A percentile compares a stretch with the other conserved stretches of the same genome.
These are phyloP conservation scores for Coniella lustricola DNA, from an alignment of 2,329 filamentous ascomycete genomes.

Conservation along the genomic window DNA sequence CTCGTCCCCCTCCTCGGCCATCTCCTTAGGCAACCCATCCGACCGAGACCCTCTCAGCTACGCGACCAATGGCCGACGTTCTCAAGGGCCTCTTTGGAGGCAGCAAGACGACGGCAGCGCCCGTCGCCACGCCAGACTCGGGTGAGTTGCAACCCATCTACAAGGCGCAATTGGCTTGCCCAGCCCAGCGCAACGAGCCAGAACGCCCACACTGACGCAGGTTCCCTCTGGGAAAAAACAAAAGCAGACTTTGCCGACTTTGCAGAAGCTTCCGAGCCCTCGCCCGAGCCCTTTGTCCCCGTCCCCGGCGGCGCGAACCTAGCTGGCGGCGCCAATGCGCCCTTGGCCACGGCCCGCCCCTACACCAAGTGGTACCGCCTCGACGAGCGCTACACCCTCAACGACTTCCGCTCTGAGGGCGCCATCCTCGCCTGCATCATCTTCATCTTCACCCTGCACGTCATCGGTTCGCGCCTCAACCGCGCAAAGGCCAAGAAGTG, in stretches of 20 bases:
- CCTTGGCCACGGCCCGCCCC: conserved; percentile 47
- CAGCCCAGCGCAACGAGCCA: not conserved
- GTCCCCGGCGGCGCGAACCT: conserved; percentile 33
- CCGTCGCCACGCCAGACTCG: conserved; percentile 49
- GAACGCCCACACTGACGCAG: not conserved
- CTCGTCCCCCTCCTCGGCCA: conserved; percentile 4
- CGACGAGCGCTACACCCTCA: conserved; percentile 78
- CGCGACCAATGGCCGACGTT: conserved; percentile 44
- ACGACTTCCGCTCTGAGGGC: conserved; percentile 84
- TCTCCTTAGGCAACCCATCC: conserved; percentile 2
- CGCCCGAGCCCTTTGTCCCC: conserved; percentile 41
- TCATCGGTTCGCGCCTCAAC: conserved; percentile 76
- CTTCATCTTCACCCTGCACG: conserved; percentile 68
- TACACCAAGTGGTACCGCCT: conserved; percentile 97
- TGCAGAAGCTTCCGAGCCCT: conserved; percentile 66
- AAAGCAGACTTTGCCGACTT: conserved; percentile 86
- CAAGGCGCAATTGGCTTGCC: not conserved
- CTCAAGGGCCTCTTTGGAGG: conserved; percentile 61
- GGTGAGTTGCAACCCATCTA: conserved; percentile 41
- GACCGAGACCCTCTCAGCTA: conserved; percentile 7
- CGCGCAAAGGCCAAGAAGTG: conserved; percentile 72
- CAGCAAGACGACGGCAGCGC: conserved; percentile 50
- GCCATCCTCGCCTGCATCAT: conserved; percentile 70
- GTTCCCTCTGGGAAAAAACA: no score
- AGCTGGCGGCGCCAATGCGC: conserved; percentile 33